Evolutionary conservation across 345 rosid species (phyloP), one percentile per base, ranked within the genome.

Genomic region (Heritiera fomes): DNA sequence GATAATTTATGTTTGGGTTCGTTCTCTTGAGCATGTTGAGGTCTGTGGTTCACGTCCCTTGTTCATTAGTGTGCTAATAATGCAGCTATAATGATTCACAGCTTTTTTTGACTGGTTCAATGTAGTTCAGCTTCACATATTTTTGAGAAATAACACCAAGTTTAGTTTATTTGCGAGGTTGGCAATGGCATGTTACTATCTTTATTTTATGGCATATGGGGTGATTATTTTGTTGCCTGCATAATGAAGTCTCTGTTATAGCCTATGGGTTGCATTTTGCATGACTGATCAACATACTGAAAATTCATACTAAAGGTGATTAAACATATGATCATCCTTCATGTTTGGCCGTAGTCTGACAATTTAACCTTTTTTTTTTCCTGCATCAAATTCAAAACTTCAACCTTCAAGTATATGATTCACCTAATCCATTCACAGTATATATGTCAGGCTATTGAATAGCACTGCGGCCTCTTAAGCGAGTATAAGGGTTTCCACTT

Each of bases 1-100:
- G 75, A 75, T 55, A 56, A 23, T 59, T 28, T 14, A 18, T 82
- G 52, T 49, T 75, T 55, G 52, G 45, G 75, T 75, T 79, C 7
- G 10, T 63, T 7, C 15, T 72, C 61, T 62, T 2, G 28, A 23
- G 78, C 75, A 46, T 28, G 32, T 34, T n/a, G 6, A 34, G 20
- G 50, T 66, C 5, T 67, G 49, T 32, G 9, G 41, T 71, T 61
- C n/a, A 49, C 66, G 1, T 5, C n/a, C 20, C 11, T 73, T 13
- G 32, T 80, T 50, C 23, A 65, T 38, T 56, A 9, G 49, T 18
- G 18, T 72, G 63, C 34, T 62, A 30, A 34, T 34, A 34, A 34
- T 70, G 49, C n/a, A 69, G 6, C n/a, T 47, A 20, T 28, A 61
- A 2, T 75, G n/a, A 59, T 60, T 75, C 23, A 75, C 30, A 11